Evolutionary conservation across 1,284 basidiomycete genomes (phyloP), one percentile per base, ranked within the genome.

Genomic region (Ustilago shanxiensis): DNA sequence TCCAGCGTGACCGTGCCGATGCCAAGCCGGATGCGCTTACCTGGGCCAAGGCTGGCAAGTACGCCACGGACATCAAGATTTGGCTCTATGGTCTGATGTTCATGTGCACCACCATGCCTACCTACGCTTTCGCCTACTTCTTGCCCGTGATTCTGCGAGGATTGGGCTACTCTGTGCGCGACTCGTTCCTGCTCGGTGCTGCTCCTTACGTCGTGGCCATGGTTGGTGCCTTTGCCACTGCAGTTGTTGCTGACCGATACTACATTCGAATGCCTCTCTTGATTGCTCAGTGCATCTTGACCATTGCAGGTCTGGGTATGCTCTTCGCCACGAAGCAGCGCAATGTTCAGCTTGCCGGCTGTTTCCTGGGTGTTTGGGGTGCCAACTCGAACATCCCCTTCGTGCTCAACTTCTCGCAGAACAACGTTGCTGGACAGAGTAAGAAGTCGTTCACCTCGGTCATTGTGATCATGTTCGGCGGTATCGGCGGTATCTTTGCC

Each of bases 1-100:
- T 89, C 65, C 74, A 88, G 61, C 73, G 78, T 22, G 88, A 88
- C 82, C 86, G 88, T 49, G 87, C 85, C 24, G 88, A 89, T 75
- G 79, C 87, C 24, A 80, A 79, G 22, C 81, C 82, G 31, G 88
- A 89, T 66, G 45, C 77, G 3, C 79, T 88, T 44, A 87, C 87
- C 22, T 65, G 63, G 69, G 31, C 45, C n/a, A 87, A 87, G 71
- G 60, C 86, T n/a, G 18, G 74, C 49, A 78, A 66, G 47, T 87
- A 88, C 77, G 54, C 85, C 18, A 16, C 26, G 11, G 87, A 88
- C 77, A 70, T 82, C 72, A 88, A 88, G 84, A 73, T 88, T 24
- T 88, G 88, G 88, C 70, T 80, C 2, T 88, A 86, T 63, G 87
- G 83, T 28, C 67, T 88, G 54, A 82, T 86, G 77, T 87, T 88